phyloP scores from a whole-genome alignment of 2,329 filamentous ascomycete genomes.

The Colletotrichum godetiae region DNA sequence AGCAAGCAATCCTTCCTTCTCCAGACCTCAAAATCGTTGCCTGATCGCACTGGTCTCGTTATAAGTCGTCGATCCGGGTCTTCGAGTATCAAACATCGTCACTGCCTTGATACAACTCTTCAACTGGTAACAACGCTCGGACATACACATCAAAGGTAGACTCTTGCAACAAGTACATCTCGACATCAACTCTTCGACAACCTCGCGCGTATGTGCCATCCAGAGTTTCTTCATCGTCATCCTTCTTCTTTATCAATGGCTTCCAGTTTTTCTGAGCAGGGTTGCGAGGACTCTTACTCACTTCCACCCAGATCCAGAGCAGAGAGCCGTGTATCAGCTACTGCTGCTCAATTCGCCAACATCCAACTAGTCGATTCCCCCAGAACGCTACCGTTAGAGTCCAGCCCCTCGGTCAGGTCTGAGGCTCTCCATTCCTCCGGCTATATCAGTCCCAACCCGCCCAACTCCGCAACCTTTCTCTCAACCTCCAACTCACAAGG shows the following conservation, averaged over 20 bases:
- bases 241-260: constrained; percentile 43
- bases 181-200: constrained; percentile 10
- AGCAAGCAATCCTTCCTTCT: constrained; percentile 36
- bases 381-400: constrained; percentile 38
- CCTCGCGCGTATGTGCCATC: constrained; percentile 42
- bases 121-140: constrained; percentile 24
- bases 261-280: constrained; percentile 40
- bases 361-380: constrained; percentile 42
- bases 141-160: constrained; percentile 9
- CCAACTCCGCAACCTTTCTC: constrained; percentile 40
- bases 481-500: constrained; percentile 39
- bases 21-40: constrained; percentile 24
- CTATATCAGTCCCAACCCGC: constrained; percentile 42
- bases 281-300: constrained; percentile 47
- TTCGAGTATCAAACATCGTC: constrained; percentile 23
- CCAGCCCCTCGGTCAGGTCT: constrained; percentile 39
- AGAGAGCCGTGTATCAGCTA: constrained; percentile 45
- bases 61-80: constrained; percentile 28
- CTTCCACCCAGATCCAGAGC: constrained; percentile 47
- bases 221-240: constrained; percentile 40
- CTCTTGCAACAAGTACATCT: constrained; percentile 12
- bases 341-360: constrained; percentile 41
- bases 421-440: constrained; percentile 40
- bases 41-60: constrained; percentile 28
- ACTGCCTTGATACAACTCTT: constrained; percentile 24